Conservation (phyloP, 768 basidiomycete genomes). For the Phlebiopsis flavidoalba region DNA sequence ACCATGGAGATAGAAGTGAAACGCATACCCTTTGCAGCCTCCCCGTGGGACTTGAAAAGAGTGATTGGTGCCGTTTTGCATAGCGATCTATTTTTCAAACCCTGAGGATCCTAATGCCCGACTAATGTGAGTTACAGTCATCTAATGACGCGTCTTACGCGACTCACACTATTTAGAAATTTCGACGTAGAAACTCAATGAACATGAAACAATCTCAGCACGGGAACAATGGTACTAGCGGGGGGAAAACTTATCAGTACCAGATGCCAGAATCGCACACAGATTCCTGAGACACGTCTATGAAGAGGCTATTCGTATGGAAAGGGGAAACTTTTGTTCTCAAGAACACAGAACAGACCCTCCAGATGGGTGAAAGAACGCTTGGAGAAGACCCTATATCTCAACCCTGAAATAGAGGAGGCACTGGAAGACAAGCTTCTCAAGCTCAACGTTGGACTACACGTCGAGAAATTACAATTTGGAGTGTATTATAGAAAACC, state of each 20-base stretch:
- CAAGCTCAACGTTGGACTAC: constrained; percentile 42
- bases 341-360: constrained; percentile 4
- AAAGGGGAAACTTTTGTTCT: constrained; percentile 18
- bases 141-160: background rate
- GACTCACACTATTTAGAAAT: constrained; percentile 38
- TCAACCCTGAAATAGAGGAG: constrained; percentile 26
- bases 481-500: constrained; percentile 47
- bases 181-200: constrained; percentile 55
- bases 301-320: constrained; percentile 22
- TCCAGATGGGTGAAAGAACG: constrained; percentile 4
- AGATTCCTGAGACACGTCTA: constrained; percentile 42
- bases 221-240: constrained; percentile 55
- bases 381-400: constrained; percentile 28
- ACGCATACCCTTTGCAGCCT: constrained; percentile 32
- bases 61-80: constrained; percentile 55
- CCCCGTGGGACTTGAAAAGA: constrained; percentile 52
- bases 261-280: constrained; percentile 28
- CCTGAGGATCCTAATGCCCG: constrained; percentile 23
- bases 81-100: constrained; percentile 42
- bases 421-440: constrained; percentile 31
- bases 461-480: constrained; percentile 62
- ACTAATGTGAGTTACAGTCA: constrained; percentile 14
- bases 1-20: constrained; percentile 35
- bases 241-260: constrained; percentile 32
- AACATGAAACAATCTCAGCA: constrained; percentile 36